A percentile compares a stretch with the other conserved stretches of the same genome.
These are phyloP conservation scores for Wolfiporia cocos DNA, from an alignment of 1,284 basidiomycete genomes.

Conservation along the genomic window DNA sequence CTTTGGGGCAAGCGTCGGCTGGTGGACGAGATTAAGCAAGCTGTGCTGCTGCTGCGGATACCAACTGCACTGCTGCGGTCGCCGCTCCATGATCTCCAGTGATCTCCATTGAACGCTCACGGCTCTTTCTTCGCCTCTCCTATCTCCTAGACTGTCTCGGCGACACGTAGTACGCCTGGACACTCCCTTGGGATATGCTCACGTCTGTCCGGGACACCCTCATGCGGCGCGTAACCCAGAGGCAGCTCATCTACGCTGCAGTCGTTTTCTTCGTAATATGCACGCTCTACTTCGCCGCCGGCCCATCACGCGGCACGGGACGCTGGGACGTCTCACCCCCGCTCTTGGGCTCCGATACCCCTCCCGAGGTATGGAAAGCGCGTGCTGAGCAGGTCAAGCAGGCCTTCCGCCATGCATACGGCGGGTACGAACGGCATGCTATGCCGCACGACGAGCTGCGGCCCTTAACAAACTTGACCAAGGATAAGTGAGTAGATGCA, in stretches of 20 bases:
- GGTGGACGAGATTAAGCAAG: too few species aligned
- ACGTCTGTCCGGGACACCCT: neutral
- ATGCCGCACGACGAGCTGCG: constrained; percentile 55
- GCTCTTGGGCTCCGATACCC: neutral
- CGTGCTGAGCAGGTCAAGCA: constrained; percentile 50
- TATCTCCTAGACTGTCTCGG: neutral
- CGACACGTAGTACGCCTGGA: neutral
- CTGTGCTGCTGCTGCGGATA: neutral
- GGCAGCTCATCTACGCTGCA: constrained; percentile 23
- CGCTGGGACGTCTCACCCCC: neutral
- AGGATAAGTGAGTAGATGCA: constrained; percentile 42
- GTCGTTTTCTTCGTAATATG: constrained; percentile 17
- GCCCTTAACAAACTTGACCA: constrained; percentile 40
- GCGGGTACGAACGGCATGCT: constrained; percentile 52
- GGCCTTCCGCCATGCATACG: constrained; percentile 61
- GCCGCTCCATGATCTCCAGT: neutral
- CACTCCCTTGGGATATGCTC: neutral
- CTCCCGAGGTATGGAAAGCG: constrained; percentile 37
- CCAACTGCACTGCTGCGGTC: neutral
- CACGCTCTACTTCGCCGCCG: constrained; percentile 16
- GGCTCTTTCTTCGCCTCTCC: neutral
- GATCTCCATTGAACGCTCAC: neutral
- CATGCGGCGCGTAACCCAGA: constrained; percentile 19
- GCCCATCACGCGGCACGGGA: constrained; percentile 10
- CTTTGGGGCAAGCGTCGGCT: too few species aligned